Base-by-base conservation (phyloP, 441 rosid genomes). In the Populus tomentosa region DNA sequence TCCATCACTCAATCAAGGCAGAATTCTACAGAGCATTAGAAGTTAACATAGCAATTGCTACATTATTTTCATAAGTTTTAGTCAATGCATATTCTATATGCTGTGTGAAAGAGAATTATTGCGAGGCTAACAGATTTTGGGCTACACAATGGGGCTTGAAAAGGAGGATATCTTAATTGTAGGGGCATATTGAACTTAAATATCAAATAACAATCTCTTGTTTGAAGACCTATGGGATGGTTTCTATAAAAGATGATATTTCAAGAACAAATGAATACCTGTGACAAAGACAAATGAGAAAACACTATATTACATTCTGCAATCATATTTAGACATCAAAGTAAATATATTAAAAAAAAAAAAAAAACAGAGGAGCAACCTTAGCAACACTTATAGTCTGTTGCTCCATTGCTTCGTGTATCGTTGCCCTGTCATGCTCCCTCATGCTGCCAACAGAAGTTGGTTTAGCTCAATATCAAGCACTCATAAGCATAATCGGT, bases 341-440 rank as follows among this genome's bases (percentile, higher is more conserved):
- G 23, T 6, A 70, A n/a, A 64, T 64, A 21, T 24, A 67, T 28
- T n/a, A n/a, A 1, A 26, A 28, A 2, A 2, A 28, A 28, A 28
- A 2, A 20, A 67, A 56, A 72, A 64, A 77, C 18, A 72, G 63
- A 67, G 67, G 64, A 70, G 53, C 23, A 77, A 73, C 99, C 98
- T 96, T 94, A 35, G 98, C 99, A 75, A 96, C 89, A 75, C 98
- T 96, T 85, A 96, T 94, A 14, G 98, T 94, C 88, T 96, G 99
- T 87, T 96, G 99, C 87, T 96, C 99, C 99, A 96, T 96, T 78
- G 98, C 99, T 80, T 96, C 99, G 10, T 96, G 99, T 88, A 96
- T 96, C 67, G 98, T 91, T 77, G 98, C 98, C 80, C 98, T 87
- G 85, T 96, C 98, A 85, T 96, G 99, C 84, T 92, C 98, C 84